Evolutionary conservation across 352 stramenopile genomes (phyloP).

Genomic region (Globisporangium cederbergense): DNA sequence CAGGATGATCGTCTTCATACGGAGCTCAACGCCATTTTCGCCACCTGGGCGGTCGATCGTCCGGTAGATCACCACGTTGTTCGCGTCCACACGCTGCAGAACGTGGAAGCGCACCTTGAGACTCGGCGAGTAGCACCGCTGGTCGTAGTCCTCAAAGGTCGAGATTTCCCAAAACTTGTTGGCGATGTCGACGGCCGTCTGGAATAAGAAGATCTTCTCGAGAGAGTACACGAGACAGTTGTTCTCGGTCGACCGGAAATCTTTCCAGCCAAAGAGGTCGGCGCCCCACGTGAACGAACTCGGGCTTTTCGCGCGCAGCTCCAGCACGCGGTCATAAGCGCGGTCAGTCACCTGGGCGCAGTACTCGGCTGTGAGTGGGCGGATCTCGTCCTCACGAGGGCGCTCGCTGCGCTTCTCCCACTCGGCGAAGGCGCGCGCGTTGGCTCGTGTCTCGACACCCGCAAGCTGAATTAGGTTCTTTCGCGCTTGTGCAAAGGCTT

Average conservation of each 20-base stretch:
- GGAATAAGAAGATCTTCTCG: constrained; percentile 19
- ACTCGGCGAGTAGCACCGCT: constrained; percentile 16
- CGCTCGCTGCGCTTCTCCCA: constrained; percentile 8
- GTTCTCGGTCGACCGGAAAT: constrained; percentile 7
- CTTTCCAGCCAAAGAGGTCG: constrained; percentile 19
- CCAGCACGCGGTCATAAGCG: constrained; percentile 5
- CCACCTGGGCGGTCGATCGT: constrained; percentile 12
- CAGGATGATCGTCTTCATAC: constrained; percentile 17
- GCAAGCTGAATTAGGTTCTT: constrained; percentile 2
- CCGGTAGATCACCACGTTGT: constrained; percentile 19
- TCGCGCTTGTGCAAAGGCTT: background rate
- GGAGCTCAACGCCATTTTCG: constrained; percentile 6
- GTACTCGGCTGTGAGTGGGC: constrained; percentile 8
- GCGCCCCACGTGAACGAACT: constrained; percentile 12
- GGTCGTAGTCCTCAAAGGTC: background rate
- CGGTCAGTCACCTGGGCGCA: constrained; percentile 11
- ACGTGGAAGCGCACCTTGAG: constrained; percentile 18
- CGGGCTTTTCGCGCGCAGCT: background rate
- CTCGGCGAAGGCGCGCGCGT: background rate
- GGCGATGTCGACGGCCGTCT: background rate
- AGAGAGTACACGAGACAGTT: constrained; percentile 12
- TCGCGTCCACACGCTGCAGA: constrained; percentile 14
- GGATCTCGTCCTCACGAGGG: background rate
- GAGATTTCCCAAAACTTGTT: constrained; percentile 10
- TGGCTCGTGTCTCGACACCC: constrained; percentile 3